A percentile compares a stretch with the other conserved stretches of the same genome.
phyloP scores from a whole-genome alignment of 306 rosid genomes.

The Inga laurina region DNA sequence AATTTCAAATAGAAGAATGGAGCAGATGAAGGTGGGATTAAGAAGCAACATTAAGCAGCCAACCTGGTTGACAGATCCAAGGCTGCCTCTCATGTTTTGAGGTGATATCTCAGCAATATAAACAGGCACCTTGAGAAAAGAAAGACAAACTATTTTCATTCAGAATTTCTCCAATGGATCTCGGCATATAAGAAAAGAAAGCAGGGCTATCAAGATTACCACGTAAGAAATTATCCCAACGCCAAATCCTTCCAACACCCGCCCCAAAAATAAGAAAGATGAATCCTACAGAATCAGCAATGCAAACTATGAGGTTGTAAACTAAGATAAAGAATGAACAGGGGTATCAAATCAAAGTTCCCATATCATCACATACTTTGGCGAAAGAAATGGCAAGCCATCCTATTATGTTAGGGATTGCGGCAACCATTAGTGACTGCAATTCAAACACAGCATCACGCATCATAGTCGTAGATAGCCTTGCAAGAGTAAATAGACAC shows the following conservation, averaged over 20 bases:
- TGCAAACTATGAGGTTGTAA: background rate
- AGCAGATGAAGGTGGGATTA: background rate
- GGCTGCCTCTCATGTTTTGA: constrained; percentile 78
- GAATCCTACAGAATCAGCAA: constrained; percentile 54
- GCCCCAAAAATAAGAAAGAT: constrained; percentile 81
- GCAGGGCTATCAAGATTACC: constrained; percentile 45
- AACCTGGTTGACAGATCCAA: constrained; percentile 93
- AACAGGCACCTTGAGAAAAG: constrained; percentile 69
- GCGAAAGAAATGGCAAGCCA: constrained; percentile 83
- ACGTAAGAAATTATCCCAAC: constrained; percentile 89
- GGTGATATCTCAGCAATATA: constrained; percentile 92
- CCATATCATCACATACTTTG: constrained; percentile 43
- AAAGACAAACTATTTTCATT: constrained; percentile 20
- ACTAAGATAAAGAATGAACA: background rate
- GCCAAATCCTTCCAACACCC: constrained; percentile 90
- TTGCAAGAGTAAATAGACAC: background rate
- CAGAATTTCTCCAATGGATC: constrained; percentile 21
- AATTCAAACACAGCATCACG: constrained; percentile 31
- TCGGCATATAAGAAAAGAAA: constrained; percentile 5
- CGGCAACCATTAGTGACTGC: constrained; percentile 78
- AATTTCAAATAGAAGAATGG: background rate
- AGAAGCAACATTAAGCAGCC: constrained; percentile 25
- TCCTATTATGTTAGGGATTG: constrained; percentile 72
- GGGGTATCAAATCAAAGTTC: constrained; percentile 2
- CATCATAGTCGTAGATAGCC: background rate